Evolutionary conservation across 2,329 filamentous ascomycete species (phyloP), one percentile per base, ranked within the genome.

Genomic region (Escovopsis sp.): DNA sequence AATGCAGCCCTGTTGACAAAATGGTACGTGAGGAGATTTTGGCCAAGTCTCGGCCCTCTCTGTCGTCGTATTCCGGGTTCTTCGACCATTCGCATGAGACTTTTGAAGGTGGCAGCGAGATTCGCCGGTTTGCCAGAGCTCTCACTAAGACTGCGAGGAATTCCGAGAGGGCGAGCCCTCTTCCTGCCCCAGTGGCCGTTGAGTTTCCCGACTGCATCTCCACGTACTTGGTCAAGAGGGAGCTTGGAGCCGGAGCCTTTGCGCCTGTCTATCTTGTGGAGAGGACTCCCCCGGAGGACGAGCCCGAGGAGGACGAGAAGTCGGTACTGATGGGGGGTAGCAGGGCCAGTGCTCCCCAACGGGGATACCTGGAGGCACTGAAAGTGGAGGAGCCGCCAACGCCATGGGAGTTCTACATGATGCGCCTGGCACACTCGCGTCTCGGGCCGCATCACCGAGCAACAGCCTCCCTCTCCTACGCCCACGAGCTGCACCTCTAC

Each of bases 321-420:
- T 32, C 65, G 4, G 66, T 67, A 43, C 76, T 82, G 72, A 20
- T 20, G 20, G 3, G 20, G 20, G 20, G 3, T 1, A 2, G 27
- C 27, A 30, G 11, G 27, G 27, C 8, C 11, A 11, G 27, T 11
- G 11, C 27, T 11, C 27, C 27, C 30, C 64, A 67, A 37, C 76
- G 83, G 35, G 66, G 66, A 35, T 48, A 66, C 1, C 70, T 91
- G 5, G 87, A 95, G 60, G 91, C 91, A 2, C 70, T 98, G 51
- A 98, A 98, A 62, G 88, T 94, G 77, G 91, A 98, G 63, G 75
- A 82, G 29, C 86, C 88, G 1, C 84, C 89, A 0, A 82, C 79
- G 5, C 72, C 84, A 0, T 98, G 91, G 91, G 91, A 98, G 57
- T 98, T 96, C 56, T 84, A 94, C 62, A 93, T 98, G 61, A 86